A percentile compares a stretch with the other conserved stretches of the same genome.
phyloP scores from a whole-genome alignment of 768 basidiomycete genomes.

The Suillus hirtellus region DNA sequence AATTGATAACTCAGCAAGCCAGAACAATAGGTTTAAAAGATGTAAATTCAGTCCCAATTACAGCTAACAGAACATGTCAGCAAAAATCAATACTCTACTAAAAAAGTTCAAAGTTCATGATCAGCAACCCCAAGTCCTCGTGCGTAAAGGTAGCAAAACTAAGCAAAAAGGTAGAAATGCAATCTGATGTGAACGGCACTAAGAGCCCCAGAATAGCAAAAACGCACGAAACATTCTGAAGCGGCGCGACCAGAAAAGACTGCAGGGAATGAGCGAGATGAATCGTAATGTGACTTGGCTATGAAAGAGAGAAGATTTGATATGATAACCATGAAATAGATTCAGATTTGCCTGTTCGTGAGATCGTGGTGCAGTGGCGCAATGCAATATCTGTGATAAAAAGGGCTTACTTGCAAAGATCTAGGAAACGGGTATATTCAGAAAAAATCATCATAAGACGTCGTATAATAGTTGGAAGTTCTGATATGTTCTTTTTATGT shows the following conservation, averaged over 20 bases:
- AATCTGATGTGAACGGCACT: conserved; percentile 7
- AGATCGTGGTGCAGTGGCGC: conserved; percentile 25
- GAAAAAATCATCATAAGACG: conserved; percentile 34
- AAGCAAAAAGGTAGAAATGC: conserved; percentile 14
- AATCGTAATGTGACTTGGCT: conserved; percentile 25
- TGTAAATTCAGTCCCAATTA: conserved; percentile 22
- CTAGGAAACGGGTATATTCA: conserved; percentile 36
- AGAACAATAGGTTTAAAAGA: neutral
- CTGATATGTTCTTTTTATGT: conserved; percentile 16
- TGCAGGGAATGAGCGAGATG: conserved; percentile 19
- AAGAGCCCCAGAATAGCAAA: conserved; percentile 20
- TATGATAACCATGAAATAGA: conserved; percentile 36
- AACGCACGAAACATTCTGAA: conserved; percentile 23
- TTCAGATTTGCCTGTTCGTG: conserved; percentile 30
- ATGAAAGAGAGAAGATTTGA: conserved; percentile 26
- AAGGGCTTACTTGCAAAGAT: conserved; percentile 33
- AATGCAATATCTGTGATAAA: conserved; percentile 34
- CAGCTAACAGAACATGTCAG: conserved; percentile 33
- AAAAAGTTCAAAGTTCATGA: conserved; percentile 18
- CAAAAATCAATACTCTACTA: conserved; percentile 17
- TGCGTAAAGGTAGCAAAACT: conserved; percentile 12
- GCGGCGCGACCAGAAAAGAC: conserved; percentile 18
- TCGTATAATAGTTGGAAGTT: conserved; percentile 31
- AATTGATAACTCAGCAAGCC: neutral
- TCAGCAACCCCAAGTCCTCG: conserved; percentile 21